These are phyloP conservation scores for Allium fistulosum DNA, from an alignment of 106 monocot species.

Conservation along the genomic window DNA sequence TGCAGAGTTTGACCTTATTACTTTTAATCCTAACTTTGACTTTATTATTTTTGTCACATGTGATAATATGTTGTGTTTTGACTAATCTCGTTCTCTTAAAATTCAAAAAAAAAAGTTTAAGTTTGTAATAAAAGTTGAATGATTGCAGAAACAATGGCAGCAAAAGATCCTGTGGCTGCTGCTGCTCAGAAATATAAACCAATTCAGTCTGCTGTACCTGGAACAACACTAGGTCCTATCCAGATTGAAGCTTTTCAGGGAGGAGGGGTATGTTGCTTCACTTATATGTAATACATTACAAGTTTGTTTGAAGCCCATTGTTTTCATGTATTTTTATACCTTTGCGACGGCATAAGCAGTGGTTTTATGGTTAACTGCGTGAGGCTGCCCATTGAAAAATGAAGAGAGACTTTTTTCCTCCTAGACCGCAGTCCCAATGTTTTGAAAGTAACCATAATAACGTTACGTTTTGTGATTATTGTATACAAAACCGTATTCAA, in stretches of 20 bases:
- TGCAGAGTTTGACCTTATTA: too few species aligned
- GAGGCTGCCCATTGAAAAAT: neutral
- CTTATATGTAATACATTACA: neutral
- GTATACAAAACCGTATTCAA: too few species aligned
- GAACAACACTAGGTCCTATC: conserved; percentile 96
- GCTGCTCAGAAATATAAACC: conserved; percentile 94
- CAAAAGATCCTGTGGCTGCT: conserved; percentile 90
- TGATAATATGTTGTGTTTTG: too few species aligned
- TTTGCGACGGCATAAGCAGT: neutral
- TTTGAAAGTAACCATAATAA: too few species aligned
- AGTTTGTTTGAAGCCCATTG: neutral
- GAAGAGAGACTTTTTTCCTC: neutral
- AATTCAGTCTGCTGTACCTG: conserved; percentile 98
- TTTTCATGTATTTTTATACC: neutral
- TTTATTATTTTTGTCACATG: too few species aligned
- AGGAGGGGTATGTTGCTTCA: conserved; percentile 51
- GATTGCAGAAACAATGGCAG: conserved; percentile 69
- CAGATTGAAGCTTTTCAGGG: conserved; percentile 91
- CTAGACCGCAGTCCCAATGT: too few species aligned
- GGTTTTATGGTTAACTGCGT: neutral
- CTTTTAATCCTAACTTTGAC: too few species aligned
- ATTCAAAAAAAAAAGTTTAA: too few species aligned
- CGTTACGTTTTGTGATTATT: too few species aligned
- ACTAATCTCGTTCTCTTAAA: too few species aligned
- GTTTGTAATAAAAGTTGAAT: neutral